Percentiles rank a stretch among this genome's conserved stretches.
phyloP scores from a whole-genome alignment of 352 stramenopile species.

The Pythium sukuiense region DNA sequence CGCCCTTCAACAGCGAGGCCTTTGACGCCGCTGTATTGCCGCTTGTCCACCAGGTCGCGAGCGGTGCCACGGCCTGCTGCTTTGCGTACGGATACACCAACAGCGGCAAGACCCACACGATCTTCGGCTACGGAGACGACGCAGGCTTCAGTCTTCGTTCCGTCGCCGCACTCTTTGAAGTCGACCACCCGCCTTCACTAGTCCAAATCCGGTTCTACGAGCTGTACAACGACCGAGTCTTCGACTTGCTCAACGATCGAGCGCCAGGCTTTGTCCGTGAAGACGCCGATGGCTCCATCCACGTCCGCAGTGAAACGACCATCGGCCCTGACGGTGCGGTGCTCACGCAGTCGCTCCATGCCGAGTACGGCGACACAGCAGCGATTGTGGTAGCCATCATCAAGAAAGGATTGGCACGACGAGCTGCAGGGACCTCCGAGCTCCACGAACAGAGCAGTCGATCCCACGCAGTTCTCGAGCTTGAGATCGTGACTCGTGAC shows the following conservation, averaged over 20 bases:
- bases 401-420: conserved; percentile 16
- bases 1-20: conserved; percentile 31
- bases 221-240: conserved; percentile 60
- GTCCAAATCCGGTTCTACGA: conserved; percentile 60
- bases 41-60: conserved; percentile 29
- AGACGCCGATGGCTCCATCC: conserved; percentile 41
- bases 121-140: conserved; percentile 52
- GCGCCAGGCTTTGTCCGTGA: conserved; percentile 48
- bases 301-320: conserved; percentile 52
- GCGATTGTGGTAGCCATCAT: conserved; percentile 32
- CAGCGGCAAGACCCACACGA: conserved; percentile 64
- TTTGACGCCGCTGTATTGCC: conserved; percentile 36
- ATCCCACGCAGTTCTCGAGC: conserved; percentile 50
- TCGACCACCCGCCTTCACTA: conserved; percentile 17
- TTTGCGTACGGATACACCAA: conserved; percentile 65
- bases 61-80: conserved; percentile 44
- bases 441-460: conserved; percentile 51
- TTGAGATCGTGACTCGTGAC: conserved; percentile 49
- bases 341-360: conserved; percentile 40
- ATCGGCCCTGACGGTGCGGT: conserved; percentile 44
- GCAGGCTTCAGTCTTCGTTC: conserved; percentile 43
- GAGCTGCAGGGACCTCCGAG: conserved; percentile 49
- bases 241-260: conserved; percentile 49
- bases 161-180: conserved; percentile 36
- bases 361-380: conserved; percentile 31